phyloP scores from a whole-genome alignment of 2,329 filamentous ascomycete species.

The Neurospora sp. region DNA sequence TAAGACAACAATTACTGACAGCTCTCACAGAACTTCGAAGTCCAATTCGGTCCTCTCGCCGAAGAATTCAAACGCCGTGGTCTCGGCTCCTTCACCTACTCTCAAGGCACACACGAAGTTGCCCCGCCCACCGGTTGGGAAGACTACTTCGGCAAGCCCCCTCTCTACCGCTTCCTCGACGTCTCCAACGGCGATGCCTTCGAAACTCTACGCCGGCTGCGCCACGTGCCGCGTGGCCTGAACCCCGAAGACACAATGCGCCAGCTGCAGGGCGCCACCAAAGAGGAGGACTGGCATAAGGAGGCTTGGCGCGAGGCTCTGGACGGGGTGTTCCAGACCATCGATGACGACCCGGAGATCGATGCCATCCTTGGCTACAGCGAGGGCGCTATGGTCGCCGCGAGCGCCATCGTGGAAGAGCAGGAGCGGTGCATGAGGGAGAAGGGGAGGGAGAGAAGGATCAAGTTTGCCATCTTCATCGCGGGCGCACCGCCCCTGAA shows the following conservation, averaged over 20 bases:
- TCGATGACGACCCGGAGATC: conserved; percentile 17
- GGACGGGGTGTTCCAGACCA: conserved; percentile 11
- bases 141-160: conserved; percentile 18
- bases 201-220: conserved; percentile 15
- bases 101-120: conserved; percentile 16
- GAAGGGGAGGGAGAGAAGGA: conserved; percentile 7
- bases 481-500: conserved; percentile 28
- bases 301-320: conserved; percentile 12
- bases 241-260: conserved; percentile 18
- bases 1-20: background rate
- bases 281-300: conserved; percentile 11
- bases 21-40: conserved; percentile 15
- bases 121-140: conserved; percentile 17
- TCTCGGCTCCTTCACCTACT: conserved; percentile 15
- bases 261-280: conserved; percentile 8
- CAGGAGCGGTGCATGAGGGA: background rate
- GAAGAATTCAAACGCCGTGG: conserved; percentile 13
- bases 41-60: conserved; percentile 18
- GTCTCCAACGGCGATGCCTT: conserved; percentile 16
- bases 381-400: conserved; percentile 19
- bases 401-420: conserved; percentile 15
- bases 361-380: conserved; percentile 16
- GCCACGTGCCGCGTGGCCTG: conserved; percentile 15
- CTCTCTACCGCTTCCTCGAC: conserved; percentile 19
- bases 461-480: conserved; percentile 35